Conservation (phyloP, 306 rosid genomes). For the Sophora flavescens region DNA sequence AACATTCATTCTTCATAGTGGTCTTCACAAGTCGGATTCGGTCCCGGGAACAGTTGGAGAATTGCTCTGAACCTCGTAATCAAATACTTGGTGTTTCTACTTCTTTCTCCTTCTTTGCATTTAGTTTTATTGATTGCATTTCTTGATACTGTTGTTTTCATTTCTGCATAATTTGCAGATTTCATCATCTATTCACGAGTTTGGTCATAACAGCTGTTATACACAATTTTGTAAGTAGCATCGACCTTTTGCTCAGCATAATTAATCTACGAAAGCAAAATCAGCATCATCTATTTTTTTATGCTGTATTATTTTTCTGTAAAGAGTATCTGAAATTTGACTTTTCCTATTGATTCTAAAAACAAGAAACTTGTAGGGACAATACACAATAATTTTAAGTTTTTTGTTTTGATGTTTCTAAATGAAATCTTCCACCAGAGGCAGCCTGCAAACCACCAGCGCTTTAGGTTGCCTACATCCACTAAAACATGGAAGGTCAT, state of each 20-base stretch:
- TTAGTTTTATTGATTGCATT: too few relatives aligned
- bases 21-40: too few relatives aligned
- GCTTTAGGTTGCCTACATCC: background rate
- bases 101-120: too few relatives aligned
- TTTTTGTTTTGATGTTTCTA: background rate
- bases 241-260: background rate
- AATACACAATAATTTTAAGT: background rate
- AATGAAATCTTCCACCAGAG: background rate
- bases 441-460: background rate
- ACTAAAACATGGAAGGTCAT: conserved; percentile 2
- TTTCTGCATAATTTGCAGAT: too few relatives aligned
- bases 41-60: too few relatives aligned
- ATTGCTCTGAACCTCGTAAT: too few relatives aligned
- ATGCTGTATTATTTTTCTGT: background rate
- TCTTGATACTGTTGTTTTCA: too few relatives aligned
- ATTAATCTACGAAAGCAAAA: background rate
- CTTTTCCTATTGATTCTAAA: background rate
- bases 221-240: background rate
- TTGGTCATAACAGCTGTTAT: too few relatives aligned
- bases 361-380: background rate
- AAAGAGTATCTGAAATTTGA: background rate
- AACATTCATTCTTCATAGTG: too few relatives aligned
- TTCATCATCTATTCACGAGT: too few relatives aligned
- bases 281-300: background rate
- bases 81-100: too few relatives aligned